These are phyloP conservation scores for Trichoderma arundinaceum DNA, from an alignment of 2,329 filamentous ascomycete genomes.

Conservation along the genomic window DNA sequence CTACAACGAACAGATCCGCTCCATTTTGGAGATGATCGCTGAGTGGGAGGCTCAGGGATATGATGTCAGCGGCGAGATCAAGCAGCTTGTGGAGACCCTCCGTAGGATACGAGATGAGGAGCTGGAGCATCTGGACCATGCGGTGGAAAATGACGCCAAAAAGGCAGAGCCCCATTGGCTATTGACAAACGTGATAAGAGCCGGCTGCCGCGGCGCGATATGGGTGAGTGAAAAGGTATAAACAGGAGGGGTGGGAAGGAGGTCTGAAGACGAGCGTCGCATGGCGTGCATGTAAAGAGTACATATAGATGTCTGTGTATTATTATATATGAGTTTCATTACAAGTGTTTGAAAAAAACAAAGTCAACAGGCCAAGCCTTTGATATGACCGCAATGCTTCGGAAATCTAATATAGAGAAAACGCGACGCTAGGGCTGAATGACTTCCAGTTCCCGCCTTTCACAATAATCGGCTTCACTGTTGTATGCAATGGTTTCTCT, in stretches of 20 bases:
- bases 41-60: constrained; percentile 79
- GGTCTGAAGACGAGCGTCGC: not conserved
- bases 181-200: constrained; percentile 82
- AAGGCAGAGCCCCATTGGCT: constrained; percentile 89
- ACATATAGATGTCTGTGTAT: not conserved
- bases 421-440: constrained; percentile 8
- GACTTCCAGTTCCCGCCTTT: not conserved
- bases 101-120: constrained; percentile 92
- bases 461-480: not conserved
- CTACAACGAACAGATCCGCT: constrained; percentile 90
- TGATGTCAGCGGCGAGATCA: constrained; percentile 78
- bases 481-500: constrained; percentile 10
- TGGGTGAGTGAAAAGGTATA: constrained; percentile 82
- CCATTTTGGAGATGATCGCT: constrained; percentile 78
- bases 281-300: not conserved
- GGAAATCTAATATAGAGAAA: constrained; percentile 8
- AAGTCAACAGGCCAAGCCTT: not conserved
- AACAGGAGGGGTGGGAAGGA: constrained; percentile 22
- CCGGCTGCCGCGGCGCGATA: constrained; percentile 91
- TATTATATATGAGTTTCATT: not conserved
- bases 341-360: not conserved
- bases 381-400: not conserved
- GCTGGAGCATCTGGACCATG: constrained; percentile 93
- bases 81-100: constrained; percentile 72
- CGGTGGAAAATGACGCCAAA: constrained; percentile 90